These are phyloP conservation scores for Mangifera indica DNA, from an alignment of 345 rosid species.

Conservation along the genomic window DNA sequence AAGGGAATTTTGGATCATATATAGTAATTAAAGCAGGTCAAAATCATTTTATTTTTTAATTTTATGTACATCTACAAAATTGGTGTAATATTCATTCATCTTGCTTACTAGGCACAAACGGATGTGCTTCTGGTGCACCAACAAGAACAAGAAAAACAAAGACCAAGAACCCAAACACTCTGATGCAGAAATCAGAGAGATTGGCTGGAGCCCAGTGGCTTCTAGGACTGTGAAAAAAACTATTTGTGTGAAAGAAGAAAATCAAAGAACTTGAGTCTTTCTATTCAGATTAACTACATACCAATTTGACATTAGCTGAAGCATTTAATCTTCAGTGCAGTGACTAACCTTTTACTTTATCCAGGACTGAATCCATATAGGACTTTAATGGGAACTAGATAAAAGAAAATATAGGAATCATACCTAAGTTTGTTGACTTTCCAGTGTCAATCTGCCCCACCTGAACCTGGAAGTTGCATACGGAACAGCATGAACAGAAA, in stretches of 20 bases:
- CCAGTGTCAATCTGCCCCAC: slow-evolving; percentile 37
- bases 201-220: background rate
- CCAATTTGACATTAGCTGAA: background rate
- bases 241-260: slow-evolving; percentile 8
- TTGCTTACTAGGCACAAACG: background rate
- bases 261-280: background rate
- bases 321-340: background rate
- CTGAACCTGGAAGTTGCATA: slow-evolving; percentile 38
- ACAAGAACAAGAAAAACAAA: background rate
- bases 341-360: background rate
- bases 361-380: background rate
- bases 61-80: background rate
- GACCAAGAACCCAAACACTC: background rate
- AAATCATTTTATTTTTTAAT: background rate
- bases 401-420: background rate
- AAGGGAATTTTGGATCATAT: background rate
- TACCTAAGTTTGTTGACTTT: slow-evolving; percentile 41
- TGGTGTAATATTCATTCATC: background rate
- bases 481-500: background rate
- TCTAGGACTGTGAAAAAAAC: slow-evolving; percentile 4
- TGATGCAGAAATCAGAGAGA: background rate
- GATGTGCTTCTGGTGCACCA: background rate
- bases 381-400: background rate
- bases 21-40: background rate
- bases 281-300: background rate